Evolutionary conservation across 805 yeast species (phyloP), one percentile per base, ranked within the genome.

Genomic region (Ogataea henricii): DNA sequence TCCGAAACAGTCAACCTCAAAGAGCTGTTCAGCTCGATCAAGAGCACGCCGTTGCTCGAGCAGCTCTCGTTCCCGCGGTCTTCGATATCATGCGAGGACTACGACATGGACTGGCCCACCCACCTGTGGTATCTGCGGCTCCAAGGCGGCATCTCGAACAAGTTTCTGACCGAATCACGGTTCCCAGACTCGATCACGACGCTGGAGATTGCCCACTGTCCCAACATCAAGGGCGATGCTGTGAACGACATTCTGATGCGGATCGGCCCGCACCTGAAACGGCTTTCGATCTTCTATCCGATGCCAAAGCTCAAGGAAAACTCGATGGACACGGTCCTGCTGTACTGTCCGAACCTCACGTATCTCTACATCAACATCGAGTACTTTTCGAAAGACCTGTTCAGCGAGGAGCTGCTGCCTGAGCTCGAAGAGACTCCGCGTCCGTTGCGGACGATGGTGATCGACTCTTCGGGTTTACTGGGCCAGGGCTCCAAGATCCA

Each of bases 91-190:
- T 86, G 96, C 62, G 76, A 78, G 47, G 79, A 80, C 27, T 76
- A 75, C 49, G 77, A 75, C 35, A 67, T 73, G 39, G 69, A 75
- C 23, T 92, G 99, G 99, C 98, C 99, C 1, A 79, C 83, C 7
- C 81, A 78, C 47, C 67, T 92, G 40, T 74, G 83, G 62, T 82
- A 81, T 58, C 69, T 92, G 36, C 81, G 92, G 44, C 71, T 92
- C 2, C 83, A 96, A 38, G 99, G 99, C 2, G 97, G 97, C 3
- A 82, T 92, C 3, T 80, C 96, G 1, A 87, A 90, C 59, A 86
- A 82, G 39, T 92, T 92, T 64, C 71, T 94, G 12, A 69, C 76
- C 35, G 77, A 77, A 26, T 82, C 94, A 1, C 62, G 68, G n/a
- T 84, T 94, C 61, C 98, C 98, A 0, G 38, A 61, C 1, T 78